Percentiles rank a stretch among this genome's conserved stretches.
Evolutionary conservation across 108 stramenopile genomes (phyloP).

Genomic region (Cylindrotheca closterium): DNA sequence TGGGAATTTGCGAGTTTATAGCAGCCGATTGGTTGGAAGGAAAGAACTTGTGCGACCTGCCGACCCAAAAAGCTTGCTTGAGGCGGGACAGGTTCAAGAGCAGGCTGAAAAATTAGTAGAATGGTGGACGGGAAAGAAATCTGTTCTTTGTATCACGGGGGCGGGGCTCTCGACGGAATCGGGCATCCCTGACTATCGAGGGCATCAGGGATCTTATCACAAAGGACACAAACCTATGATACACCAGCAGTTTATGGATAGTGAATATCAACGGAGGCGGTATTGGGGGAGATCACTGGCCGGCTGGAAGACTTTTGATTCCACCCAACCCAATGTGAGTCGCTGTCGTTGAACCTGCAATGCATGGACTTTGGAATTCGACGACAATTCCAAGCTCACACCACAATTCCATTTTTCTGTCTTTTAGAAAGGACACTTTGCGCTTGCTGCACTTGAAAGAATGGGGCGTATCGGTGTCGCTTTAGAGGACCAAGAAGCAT

Average conservation of each 20-base stretch:
- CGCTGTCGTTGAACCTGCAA: too few relatives aligned
- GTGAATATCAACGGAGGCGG: slow-evolving; percentile 62
- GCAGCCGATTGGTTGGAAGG: too few relatives aligned
- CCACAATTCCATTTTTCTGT: too few relatives aligned
- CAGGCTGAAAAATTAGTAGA: slow-evolving; percentile 21
- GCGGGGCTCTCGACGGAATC: slow-evolving; percentile 95
- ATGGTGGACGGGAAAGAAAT: slow-evolving; percentile 54
- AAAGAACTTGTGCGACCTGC: too few relatives aligned
- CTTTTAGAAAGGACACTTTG: slow-evolving; percentile 73
- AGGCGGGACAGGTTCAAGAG: slow-evolving; percentile 8
- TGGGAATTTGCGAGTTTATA: too few relatives aligned
- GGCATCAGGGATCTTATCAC: slow-evolving; percentile 91
- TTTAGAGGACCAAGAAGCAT: slow-evolving; percentile 45
- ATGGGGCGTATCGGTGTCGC: slow-evolving; percentile 61
- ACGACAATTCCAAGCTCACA: too few relatives aligned
- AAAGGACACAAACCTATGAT: slow-evolving; percentile 93
- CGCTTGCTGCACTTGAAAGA: slow-evolving; percentile 82
- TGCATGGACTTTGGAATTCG: too few relatives aligned
- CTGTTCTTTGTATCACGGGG: slow-evolving; percentile 82
- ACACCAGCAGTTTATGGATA: slow-evolving; percentile 91
- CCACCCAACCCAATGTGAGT: slow-evolving; percentile 69
- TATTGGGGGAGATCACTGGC: slow-evolving; percentile 97
- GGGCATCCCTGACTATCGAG: slow-evolving; percentile 98
- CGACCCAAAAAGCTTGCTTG: slow-evolving; percentile 25
- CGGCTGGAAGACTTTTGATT: slow-evolving; percentile 78